These are phyloP conservation scores for Nectriaceae sp. DNA, from an alignment of 2,329 filamentous ascomycete species.

Conservation along the genomic window DNA sequence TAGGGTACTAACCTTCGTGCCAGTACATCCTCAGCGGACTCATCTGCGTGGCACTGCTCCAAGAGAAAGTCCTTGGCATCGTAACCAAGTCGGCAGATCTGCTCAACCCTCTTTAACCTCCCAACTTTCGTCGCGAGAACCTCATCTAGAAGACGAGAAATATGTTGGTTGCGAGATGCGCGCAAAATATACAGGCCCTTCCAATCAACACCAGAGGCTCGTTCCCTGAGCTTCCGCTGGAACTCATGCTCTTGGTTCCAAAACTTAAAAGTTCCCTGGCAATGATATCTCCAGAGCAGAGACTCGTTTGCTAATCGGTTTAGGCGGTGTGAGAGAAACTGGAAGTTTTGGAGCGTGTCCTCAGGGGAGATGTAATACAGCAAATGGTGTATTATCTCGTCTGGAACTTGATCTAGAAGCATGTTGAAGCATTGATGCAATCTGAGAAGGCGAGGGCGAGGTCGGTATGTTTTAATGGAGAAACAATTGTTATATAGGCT, in stretches of 20 bases:
- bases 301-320: slow-evolving; percentile 68
- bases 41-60: slow-evolving; percentile 60
- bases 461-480: not conserved
- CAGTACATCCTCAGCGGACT: slow-evolving; percentile 70
- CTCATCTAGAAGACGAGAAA: slow-evolving; percentile 60
- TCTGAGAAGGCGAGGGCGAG: not conserved
- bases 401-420: slow-evolving; percentile 60
- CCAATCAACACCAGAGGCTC: slow-evolving; percentile 69
- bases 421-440: slow-evolving; percentile 24
- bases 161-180: slow-evolving; percentile 51
- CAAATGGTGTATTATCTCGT: slow-evolving; percentile 83
- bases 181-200: slow-evolving; percentile 65
- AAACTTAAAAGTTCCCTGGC: slow-evolving; percentile 66
- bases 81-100: slow-evolving; percentile 73
- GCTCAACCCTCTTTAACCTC: slow-evolving; percentile 68
- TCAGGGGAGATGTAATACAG: slow-evolving; percentile 63
- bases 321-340: slow-evolving; percentile 63
- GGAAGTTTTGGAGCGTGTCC: slow-evolving; percentile 51
- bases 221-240: slow-evolving; percentile 52
- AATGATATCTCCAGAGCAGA: slow-evolving; percentile 80
- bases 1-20: slow-evolving; percentile 60
- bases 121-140: slow-evolving; percentile 72
- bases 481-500: not conserved
- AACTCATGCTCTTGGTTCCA: slow-evolving; percentile 74
- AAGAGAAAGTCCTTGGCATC: slow-evolving; percentile 87